Percentiles rank a stretch among this genome's conserved stretches.
Conservation (phyloP, 257 asterid species). For the Penstemon newberryi region DNA sequence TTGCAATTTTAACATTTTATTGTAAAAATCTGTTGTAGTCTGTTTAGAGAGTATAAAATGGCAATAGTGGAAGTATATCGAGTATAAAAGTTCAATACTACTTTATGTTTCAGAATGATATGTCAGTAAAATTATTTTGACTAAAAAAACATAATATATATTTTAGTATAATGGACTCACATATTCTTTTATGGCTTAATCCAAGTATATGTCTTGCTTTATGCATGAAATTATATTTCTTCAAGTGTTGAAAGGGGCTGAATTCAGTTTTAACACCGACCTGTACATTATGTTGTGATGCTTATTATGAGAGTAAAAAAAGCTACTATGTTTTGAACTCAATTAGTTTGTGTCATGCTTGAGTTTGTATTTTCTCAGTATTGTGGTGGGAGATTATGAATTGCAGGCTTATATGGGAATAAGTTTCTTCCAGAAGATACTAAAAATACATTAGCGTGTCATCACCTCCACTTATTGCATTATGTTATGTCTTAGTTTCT, state of each 20-base stretch:
- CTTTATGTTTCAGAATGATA: background rate
- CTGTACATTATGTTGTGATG: background rate
- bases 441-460: background rate
- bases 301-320: background rate
- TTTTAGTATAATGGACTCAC: background rate
- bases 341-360: background rate
- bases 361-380: no score
- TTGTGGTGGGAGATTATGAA: no score
- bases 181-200: background rate
- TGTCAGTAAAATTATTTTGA: background rate
- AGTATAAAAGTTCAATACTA: background rate
- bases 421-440: no score
- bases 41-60: background rate
- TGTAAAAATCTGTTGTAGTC: slow-evolving; percentile 1
- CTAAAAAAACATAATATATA: background rate
- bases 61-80: background rate
- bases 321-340: background rate
- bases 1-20: background rate
- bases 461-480: background rate
- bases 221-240: background rate
- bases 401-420: no score
- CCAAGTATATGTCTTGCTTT: background rate
- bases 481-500: background rate
- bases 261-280: background rate
- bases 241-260: background rate